Percentiles rank a stretch among this genome's conserved stretches.
phyloP scores from a whole-genome alignment of 805 yeast species.

The Candida manassasensis region DNA sequence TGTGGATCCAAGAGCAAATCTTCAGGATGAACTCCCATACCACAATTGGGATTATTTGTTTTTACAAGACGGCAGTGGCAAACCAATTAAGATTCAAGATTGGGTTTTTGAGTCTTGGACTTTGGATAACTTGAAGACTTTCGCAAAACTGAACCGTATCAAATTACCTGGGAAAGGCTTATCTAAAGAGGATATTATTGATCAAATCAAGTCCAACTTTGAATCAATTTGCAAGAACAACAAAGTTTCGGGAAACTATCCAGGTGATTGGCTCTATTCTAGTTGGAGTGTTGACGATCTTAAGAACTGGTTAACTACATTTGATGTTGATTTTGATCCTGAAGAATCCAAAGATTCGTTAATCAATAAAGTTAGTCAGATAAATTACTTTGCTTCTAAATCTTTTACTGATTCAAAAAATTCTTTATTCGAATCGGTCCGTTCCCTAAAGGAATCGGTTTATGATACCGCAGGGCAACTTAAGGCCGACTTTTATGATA shows the following conservation, averaged over 20 bases:
- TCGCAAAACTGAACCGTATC: slow-evolving; percentile 27
- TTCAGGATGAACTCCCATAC: slow-evolving; percentile 13
- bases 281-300: slow-evolving; percentile 51
- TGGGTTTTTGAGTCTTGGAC: slow-evolving; percentile 53
- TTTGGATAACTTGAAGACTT: slow-evolving; percentile 23
- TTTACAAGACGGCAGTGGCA: slow-evolving; percentile 4
- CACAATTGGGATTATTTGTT: slow-evolving; percentile 15
- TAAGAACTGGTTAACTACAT: slow-evolving; percentile 43
- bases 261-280: slow-evolving; percentile 50
- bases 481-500: slow-evolving; percentile 42
- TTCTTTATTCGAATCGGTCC: slow-evolving; percentile 37
- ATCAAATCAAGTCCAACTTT: slow-evolving; percentile 38
- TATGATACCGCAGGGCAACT: slow-evolving; percentile 36
- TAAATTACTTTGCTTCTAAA: slow-evolving; percentile 41
- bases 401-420: slow-evolving; percentile 26
- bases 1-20: slow-evolving; percentile 12
- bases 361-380: slow-evolving; percentile 39
- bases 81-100: slow-evolving; percentile 14
- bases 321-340: slow-evolving; percentile 31
- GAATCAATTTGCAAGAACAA: slow-evolving; percentile 31
- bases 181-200: slow-evolving; percentile 35
- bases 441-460: slow-evolving; percentile 28
- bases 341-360: slow-evolving; percentile 44
- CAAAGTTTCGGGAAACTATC: slow-evolving; percentile 40
- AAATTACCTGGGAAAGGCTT: slow-evolving; percentile 20